These are phyloP conservation scores for Fagus sylvatica DNA, from an alignment of 306 rosid genomes.

Conservation along the genomic window DNA sequence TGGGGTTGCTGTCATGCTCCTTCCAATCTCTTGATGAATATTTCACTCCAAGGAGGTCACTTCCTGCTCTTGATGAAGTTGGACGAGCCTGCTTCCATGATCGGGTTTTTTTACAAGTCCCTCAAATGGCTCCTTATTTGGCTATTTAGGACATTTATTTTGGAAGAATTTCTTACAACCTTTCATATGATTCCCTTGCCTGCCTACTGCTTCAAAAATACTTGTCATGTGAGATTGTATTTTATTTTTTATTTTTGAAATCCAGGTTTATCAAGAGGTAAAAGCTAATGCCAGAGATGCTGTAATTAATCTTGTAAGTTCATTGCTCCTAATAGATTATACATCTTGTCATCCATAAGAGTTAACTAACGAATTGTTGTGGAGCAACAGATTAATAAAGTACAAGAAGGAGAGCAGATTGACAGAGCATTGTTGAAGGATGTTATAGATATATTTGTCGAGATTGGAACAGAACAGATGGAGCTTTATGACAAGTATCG, in stretches of 20 bases:
- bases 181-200: neutral
- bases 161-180: neutral
- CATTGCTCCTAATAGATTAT: neutral
- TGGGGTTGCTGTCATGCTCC: conserved; percentile 54
- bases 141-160: neutral
- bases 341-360: neutral
- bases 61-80: conserved; percentile 43
- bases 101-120: conserved; percentile 40
- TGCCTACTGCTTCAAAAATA: neutral
- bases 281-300: conserved; percentile 53
- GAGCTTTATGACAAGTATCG: conserved; percentile 52
- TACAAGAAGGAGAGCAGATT: conserved; percentile 85
- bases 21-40: conserved; percentile 53
- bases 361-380: conserved; percentile 20
- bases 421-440: conserved; percentile 66
- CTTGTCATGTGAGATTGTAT: neutral
- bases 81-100: conserved; percentile 56
- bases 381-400: conserved; percentile 57
- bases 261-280: conserved; percentile 58
- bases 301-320: conserved; percentile 59
- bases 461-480: conserved; percentile 63
- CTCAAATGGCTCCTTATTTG: neutral
- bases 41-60: conserved; percentile 41
- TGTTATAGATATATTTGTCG: conserved; percentile 65
- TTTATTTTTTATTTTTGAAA: conserved; percentile 11